phyloP scores from a whole-genome alignment of 768 basidiomycete species.

The Leccinellum rugosiceps region DNA sequence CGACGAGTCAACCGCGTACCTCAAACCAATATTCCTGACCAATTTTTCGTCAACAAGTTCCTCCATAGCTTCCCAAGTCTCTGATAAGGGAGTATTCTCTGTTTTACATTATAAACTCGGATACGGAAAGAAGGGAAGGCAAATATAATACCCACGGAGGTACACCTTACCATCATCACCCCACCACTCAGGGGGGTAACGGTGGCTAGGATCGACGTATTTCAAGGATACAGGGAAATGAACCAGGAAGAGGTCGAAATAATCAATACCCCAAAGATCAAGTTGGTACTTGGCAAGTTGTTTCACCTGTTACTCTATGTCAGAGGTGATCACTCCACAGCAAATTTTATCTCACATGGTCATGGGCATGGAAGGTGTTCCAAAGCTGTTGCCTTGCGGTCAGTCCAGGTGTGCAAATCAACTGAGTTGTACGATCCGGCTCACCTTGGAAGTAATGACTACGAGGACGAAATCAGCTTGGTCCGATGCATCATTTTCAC shows the following conservation, averaged over 20 bases:
- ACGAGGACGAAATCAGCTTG: constrained; percentile 1
- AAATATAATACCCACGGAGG: constrained; percentile 43
- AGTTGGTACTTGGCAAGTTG: constrained; percentile 61
- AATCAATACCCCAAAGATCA: constrained; percentile 77
- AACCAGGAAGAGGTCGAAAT: constrained; percentile 77
- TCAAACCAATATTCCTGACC: constrained; percentile 77
- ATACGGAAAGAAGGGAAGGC: background rate
- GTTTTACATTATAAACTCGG: constrained; percentile 1
- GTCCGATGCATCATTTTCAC: background rate
- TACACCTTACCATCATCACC: constrained; percentile 69
- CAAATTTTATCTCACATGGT: constrained; percentile 49
- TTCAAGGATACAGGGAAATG: constrained; percentile 84
- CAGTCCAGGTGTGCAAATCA: constrained; percentile 1
- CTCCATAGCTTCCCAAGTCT: constrained; percentile 87
- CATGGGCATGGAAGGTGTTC: constrained; percentile 85
- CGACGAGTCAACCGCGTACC: constrained; percentile 35
- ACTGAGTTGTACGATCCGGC: constrained; percentile 1
- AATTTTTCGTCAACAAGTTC: constrained; percentile 66
- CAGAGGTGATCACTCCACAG: background rate
- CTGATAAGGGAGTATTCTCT: constrained; percentile 69
- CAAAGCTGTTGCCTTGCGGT: constrained; percentile 52
- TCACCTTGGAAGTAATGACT: constrained; percentile 84
- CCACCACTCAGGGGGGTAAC: constrained; percentile 83
- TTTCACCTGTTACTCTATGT: constrained; percentile 44
- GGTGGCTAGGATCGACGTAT: constrained; percentile 73